phyloP scores from a whole-genome alignment of 2,329 filamentous ascomycete species.

The Ophiognomonia clavigignenti-juglandacearum region DNA sequence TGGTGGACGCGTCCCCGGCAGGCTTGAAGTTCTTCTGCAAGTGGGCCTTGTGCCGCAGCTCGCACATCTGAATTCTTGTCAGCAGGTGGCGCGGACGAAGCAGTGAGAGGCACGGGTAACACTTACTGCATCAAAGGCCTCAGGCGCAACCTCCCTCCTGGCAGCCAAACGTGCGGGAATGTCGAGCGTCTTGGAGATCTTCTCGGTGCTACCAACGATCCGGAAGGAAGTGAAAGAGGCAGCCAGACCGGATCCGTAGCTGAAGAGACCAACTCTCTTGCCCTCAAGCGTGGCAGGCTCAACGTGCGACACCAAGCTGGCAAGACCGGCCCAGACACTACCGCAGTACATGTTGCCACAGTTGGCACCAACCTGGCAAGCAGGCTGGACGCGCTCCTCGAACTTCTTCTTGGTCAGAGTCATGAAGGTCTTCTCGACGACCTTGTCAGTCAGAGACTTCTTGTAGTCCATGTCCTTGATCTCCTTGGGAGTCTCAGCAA shows the following conservation, averaged over 20 bases:
- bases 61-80: constrained; percentile 56
- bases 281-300: constrained; percentile 59
- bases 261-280: constrained; percentile 73
- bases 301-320: constrained; percentile 62
- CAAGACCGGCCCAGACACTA: constrained; percentile 74
- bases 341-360: constrained; percentile 67
- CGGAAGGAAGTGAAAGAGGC: constrained; percentile 70
- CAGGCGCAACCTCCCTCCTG: constrained; percentile 62
- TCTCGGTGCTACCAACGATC: constrained; percentile 64
- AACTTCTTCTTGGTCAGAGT: constrained; percentile 78
- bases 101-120: neutral
- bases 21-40: constrained; percentile 75
- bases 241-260: constrained; percentile 72
- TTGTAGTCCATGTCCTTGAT: constrained; percentile 74
- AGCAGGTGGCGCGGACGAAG: constrained; percentile 19
- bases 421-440: constrained; percentile 85
- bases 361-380: constrained; percentile 71
- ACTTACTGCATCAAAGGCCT: constrained; percentile 69
- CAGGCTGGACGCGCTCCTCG: constrained; percentile 68
- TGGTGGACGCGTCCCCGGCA: constrained; percentile 60
- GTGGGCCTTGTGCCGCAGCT: constrained; percentile 77
- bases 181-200: constrained; percentile 63
- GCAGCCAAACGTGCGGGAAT: constrained; percentile 63
- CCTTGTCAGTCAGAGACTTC: constrained; percentile 75
- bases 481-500: constrained; percentile 71